Conservation (phyloP, 2,329 filamentous ascomycete genomes). For the Didymella pinodella region DNA sequence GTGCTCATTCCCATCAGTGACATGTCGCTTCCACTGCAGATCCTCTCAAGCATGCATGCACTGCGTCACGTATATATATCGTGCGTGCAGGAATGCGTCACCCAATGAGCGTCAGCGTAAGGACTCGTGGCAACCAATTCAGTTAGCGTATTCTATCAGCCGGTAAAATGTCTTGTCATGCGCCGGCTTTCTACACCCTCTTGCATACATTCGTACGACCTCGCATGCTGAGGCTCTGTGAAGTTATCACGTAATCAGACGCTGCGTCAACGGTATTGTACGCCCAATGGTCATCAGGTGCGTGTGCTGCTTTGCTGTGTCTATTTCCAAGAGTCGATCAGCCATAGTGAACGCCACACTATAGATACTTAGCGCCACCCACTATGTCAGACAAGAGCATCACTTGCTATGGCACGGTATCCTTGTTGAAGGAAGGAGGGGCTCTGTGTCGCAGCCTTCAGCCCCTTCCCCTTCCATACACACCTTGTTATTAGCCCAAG, state of each 20-base stretch:
- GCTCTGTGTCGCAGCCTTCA: neutral
- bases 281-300: conserved; percentile 18
- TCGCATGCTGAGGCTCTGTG: conserved; percentile 13
- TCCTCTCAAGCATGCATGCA: neutral
- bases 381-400: conserved; percentile 6
- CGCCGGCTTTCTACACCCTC: conserved; percentile 15
- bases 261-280: neutral
- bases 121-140: conserved; percentile 28
- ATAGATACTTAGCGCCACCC: conserved; percentile 8
- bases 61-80: neutral
- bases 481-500: neutral
- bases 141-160: conserved; percentile 28
- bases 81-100: neutral
- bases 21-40: too few species aligned
- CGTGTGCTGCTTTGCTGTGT: neutral
- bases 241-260: neutral
- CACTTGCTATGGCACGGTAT: neutral
- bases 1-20: conserved; percentile 1
- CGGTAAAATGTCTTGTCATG: conserved; percentile 34
- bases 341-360: conserved; percentile 11
- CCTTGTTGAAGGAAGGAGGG: neutral
- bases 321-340: neutral
- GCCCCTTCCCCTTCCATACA: too few species aligned
- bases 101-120: conserved; percentile 31
- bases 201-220: conserved; percentile 19